Conservation (phyloP, 352 stramenopile species). For the Pilasporangium apinafurcum region DNA sequence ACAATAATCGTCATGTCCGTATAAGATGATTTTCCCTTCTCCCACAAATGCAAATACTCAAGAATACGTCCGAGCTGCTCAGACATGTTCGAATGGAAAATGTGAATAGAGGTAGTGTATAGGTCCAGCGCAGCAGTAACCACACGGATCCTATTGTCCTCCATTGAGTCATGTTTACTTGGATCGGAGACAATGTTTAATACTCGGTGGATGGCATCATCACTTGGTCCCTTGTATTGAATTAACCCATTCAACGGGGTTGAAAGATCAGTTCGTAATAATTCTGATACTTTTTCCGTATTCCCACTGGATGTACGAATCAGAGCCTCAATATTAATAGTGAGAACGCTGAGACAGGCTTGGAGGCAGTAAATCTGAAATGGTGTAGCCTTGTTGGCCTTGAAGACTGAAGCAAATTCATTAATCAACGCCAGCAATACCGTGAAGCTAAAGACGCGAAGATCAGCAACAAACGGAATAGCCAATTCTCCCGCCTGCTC, state of each 20-base stretch:
- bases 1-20: constrained; percentile 43
- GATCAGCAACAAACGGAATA: constrained; percentile 42
- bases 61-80: constrained; percentile 37
- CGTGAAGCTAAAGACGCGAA: constrained; percentile 22
- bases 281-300: constrained; percentile 6
- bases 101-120: constrained; percentile 41
- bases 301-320: constrained; percentile 9
- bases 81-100: constrained; percentile 38
- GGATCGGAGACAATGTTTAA: too few relatives aligned
- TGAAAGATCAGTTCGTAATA: constrained; percentile 16
- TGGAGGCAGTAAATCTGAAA: constrained; percentile 27
- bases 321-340: constrained; percentile 29
- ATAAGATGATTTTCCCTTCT: constrained; percentile 13
- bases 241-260: constrained; percentile 26
- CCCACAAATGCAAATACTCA: constrained; percentile 30
- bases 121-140: constrained; percentile 35
- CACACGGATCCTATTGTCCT: constrained; percentile 8
- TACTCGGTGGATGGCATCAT: too few relatives aligned
- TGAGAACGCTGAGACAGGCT: constrained; percentile 32
- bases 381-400: constrained; percentile 6
- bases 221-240: not conserved
- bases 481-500: not conserved
- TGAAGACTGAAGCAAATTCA: constrained; percentile 25
- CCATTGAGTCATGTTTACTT: constrained; percentile 10
- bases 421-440: constrained; percentile 21